Evolutionary conservation across 306 rosid species (phyloP).

Genomic region (Begonia fuchsioides): DNA sequence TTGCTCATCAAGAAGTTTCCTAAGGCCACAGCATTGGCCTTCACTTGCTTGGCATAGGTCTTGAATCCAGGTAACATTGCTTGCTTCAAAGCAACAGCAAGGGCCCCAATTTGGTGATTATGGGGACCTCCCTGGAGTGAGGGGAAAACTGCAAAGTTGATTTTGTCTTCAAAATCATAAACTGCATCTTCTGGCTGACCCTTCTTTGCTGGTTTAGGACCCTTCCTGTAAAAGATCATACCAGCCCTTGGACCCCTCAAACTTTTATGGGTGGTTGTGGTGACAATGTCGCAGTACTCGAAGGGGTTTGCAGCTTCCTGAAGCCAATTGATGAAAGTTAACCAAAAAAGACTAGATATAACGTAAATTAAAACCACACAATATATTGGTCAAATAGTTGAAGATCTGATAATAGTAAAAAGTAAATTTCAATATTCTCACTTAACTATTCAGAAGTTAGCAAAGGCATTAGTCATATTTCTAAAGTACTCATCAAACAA

Average conservation of each 20-base stretch:
- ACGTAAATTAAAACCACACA: too few species aligned
- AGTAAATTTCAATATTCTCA: too few species aligned
- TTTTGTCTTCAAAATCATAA: slow-evolving; percentile 80
- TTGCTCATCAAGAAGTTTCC: slow-evolving; percentile 66
- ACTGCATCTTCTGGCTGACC: slow-evolving; percentile 83
- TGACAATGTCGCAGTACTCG: slow-evolving; percentile 75
- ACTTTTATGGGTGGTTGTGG: slow-evolving; percentile 92
- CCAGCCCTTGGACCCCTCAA: slow-evolving; percentile 96
- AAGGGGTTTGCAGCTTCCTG: slow-evolving; percentile 85
- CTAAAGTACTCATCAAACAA: too few species aligned
- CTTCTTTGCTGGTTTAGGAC: slow-evolving; percentile 90
- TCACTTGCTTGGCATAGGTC: slow-evolving; percentile 80
- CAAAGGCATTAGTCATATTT: too few species aligned
- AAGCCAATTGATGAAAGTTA: background rate
- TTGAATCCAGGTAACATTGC: slow-evolving; percentile 58
- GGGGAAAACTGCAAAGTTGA: slow-evolving; percentile 88
- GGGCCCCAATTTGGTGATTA: slow-evolving; percentile 93
- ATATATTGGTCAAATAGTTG: too few species aligned
- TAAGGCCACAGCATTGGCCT: slow-evolving; percentile 86
- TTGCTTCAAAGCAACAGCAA: slow-evolving; percentile 89
- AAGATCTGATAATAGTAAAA: too few species aligned
- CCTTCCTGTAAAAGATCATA: slow-evolving; percentile 88
- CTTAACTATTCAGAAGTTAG: too few species aligned
- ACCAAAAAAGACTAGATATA: background rate
- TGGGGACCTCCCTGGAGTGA: slow-evolving; percentile 98